Percentiles rank a stretch among this genome's conserved stretches.
Evolutionary conservation across 768 basidiomycete genomes (phyloP).

Genomic region (Lentinula edodes): DNA sequence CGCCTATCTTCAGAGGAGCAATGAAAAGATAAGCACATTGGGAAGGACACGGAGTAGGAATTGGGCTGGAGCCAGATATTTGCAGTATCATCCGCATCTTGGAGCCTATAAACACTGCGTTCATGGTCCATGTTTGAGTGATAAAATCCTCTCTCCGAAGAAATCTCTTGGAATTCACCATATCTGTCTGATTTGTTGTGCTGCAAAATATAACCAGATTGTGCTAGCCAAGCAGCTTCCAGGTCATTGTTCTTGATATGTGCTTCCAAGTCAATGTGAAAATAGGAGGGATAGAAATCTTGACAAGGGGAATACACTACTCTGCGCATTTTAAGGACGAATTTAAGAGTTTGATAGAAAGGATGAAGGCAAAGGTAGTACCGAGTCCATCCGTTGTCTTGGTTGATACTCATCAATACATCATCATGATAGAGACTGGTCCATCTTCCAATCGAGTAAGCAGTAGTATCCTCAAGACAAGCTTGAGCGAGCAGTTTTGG

Average conservation of each 20-base stretch:
- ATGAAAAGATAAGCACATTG: neutral
- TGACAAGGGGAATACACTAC: neutral
- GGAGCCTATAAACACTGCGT: neutral
- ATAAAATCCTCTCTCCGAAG: neutral
- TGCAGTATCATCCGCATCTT: neutral
- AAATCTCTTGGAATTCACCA: neutral
- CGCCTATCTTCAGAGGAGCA: neutral
- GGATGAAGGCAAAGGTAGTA: neutral
- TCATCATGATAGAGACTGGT: neutral
- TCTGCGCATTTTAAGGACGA: neutral
- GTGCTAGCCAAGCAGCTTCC: neutral
- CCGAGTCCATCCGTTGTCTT: neutral
- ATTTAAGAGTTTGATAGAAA: neutral
- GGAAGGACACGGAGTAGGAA: neutral
- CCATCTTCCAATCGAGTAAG: neutral
- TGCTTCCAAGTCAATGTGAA: neutral
- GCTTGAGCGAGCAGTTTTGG: neutral
- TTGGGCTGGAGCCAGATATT: neutral
- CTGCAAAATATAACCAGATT: neutral
- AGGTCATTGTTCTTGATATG: neutral
- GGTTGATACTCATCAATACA: neutral
- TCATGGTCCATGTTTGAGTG: neutral
- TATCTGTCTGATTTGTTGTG: neutral
- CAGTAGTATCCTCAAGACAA: neutral
- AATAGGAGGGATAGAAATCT: neutral